phyloP scores from a whole-genome alignment of 768 basidiomycete genomes.

The Agaricus bisporus region DNA sequence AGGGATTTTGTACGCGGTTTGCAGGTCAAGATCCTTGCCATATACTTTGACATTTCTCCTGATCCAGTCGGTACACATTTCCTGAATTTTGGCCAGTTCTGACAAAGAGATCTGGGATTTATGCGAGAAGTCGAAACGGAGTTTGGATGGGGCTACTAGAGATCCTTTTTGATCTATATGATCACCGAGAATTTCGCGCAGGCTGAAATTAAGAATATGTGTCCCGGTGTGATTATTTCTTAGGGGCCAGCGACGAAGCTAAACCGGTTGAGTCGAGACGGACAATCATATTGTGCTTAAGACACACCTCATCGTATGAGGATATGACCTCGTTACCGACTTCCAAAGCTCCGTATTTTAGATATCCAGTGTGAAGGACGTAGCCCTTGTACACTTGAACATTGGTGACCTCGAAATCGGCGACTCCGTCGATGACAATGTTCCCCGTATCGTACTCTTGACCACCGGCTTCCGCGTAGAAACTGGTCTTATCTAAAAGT shows the following conservation, averaged over 20 bases:
- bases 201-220: slow-evolving; percentile 91
- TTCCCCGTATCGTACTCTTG: slow-evolving; percentile 97
- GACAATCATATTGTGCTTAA: not conserved
- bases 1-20: slow-evolving; percentile 79
- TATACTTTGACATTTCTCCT: slow-evolving; percentile 82
- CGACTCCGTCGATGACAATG: slow-evolving; percentile 85
- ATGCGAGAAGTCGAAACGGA: slow-evolving; percentile 98
- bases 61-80: slow-evolving; percentile 85
- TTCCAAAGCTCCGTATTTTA: slow-evolving; percentile 82
- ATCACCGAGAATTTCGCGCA: slow-evolving; percentile 93
- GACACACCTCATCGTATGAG: slow-evolving; percentile 82
- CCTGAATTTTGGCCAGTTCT: slow-evolving; percentile 81
- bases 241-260: slow-evolving; percentile 92
- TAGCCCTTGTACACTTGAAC: slow-evolving; percentile 96
- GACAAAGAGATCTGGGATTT: slow-evolving; percentile 75
- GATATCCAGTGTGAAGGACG: slow-evolving; percentile 83
- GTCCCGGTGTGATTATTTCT: slow-evolving; percentile 98
- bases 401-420: slow-evolving; percentile 90
- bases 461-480: slow-evolving; percentile 96
- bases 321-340: slow-evolving; percentile 81
- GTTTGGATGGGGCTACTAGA: slow-evolving; percentile 89
- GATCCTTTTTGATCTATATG: slow-evolving; percentile 99
- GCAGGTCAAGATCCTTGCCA: slow-evolving; percentile 78
- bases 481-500: slow-evolving; percentile 87
- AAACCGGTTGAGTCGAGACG: slow-evolving; percentile 3